Evolutionary conservation across 179 eudicot genomes (phyloP).

Genomic region (Beta lomatogona): DNA sequence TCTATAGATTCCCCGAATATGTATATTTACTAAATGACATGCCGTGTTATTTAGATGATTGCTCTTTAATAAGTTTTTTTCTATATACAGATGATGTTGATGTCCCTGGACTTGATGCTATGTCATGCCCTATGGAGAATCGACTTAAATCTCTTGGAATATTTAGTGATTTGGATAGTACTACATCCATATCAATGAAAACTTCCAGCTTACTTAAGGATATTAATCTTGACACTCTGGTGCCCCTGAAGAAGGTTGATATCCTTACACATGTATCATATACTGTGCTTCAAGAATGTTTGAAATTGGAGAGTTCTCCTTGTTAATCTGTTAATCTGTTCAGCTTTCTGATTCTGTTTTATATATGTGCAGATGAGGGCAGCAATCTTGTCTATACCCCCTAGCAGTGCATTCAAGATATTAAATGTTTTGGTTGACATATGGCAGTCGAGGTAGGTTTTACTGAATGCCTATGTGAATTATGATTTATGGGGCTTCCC

Average conservation of each 20-base stretch:
- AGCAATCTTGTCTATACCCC: slow-evolving; percentile 54
- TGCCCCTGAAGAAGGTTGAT: slow-evolving; percentile 70
- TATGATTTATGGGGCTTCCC: not conserved
- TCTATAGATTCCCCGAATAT: not conserved
- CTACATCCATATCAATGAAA: slow-evolving; percentile 32
- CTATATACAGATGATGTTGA: slow-evolving; percentile 41
- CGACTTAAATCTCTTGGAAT: slow-evolving; percentile 68
- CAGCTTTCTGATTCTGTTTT: not conserved
- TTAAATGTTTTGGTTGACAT: slow-evolving; percentile 55
- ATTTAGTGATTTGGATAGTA: slow-evolving; percentile 42
- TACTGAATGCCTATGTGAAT: not conserved
- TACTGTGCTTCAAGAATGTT: not conserved
- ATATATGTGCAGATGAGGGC: slow-evolving; percentile 59
- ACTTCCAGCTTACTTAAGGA: slow-evolving; percentile 47
- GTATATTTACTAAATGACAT: not conserved
- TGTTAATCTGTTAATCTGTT: not conserved
- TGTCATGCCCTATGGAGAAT: slow-evolving; percentile 68
- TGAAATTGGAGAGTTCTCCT: not conserved
- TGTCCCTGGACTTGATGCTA: slow-evolving; percentile 30
- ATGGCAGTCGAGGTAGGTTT: slow-evolving; percentile 80
- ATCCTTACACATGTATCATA: slow-evolving; percentile 5
- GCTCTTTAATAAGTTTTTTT: not conserved
- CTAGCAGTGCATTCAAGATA: slow-evolving; percentile 55
- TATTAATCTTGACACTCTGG: slow-evolving; percentile 56
- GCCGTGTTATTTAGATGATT: not conserved